phyloP scores from a whole-genome alignment of 495 filamentous ascomycete genomes.

The Xylaria longipes region DNA sequence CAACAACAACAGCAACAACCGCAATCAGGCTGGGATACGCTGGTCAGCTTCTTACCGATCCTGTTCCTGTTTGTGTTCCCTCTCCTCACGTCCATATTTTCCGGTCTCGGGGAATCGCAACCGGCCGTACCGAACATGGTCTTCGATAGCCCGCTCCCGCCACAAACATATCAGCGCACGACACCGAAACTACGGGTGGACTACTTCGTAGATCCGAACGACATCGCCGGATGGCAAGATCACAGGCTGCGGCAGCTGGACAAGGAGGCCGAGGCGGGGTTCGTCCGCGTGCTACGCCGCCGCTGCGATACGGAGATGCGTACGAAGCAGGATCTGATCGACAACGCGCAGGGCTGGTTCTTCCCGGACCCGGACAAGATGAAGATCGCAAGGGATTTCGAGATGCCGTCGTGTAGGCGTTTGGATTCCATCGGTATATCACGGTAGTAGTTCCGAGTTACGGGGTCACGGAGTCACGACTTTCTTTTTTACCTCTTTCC shows the following conservation, averaged over 20 bases:
- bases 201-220: constrained; percentile 83
- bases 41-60: constrained; percentile 78
- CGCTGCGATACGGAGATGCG: constrained; percentile 76
- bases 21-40: constrained; percentile 55
- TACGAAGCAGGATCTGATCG: constrained; percentile 65
- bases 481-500: neutral
- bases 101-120: constrained; percentile 55
- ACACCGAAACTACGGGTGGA: constrained; percentile 73
- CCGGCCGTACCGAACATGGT: constrained; percentile 71
- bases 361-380: constrained; percentile 79
- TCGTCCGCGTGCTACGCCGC: constrained; percentile 66
- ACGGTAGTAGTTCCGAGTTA: constrained; percentile 29
- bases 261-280: constrained; percentile 73
- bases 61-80: constrained; percentile 89
- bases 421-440: constrained; percentile 39
- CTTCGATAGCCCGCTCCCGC: constrained; percentile 70
- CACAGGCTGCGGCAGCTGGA: constrained; percentile 77
- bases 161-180: constrained; percentile 74
- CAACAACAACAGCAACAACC: constrained; percentile 54
- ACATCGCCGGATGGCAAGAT: constrained; percentile 70
- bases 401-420: constrained; percentile 49
- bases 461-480: neutral
- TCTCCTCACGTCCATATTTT: constrained; percentile 81
- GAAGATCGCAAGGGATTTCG: constrained; percentile 50
- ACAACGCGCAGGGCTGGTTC: constrained; percentile 91